Conservation (phyloP, 208 protist species). For the Zelonia costaricensis region DNA sequence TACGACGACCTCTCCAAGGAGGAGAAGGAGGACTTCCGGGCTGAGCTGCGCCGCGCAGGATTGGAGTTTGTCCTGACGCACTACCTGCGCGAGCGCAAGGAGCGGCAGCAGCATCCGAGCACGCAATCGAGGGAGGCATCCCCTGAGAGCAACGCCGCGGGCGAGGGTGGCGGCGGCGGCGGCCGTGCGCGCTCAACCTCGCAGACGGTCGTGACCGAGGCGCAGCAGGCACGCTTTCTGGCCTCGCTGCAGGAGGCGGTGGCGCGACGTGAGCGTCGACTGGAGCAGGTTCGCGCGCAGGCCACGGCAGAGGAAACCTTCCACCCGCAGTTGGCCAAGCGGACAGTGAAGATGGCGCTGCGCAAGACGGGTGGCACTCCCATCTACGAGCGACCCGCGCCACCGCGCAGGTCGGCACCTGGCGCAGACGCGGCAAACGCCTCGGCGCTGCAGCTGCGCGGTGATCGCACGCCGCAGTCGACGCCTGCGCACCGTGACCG, state of each 20-base stretch:
- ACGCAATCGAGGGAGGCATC: not conserved
- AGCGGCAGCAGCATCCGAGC: not conserved
- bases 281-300: conserved; percentile 20
- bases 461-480: not conserved
- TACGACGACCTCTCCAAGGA: conserved; percentile 44
- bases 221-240: conserved; percentile 22
- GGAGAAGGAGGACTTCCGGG: conserved; percentile 35
- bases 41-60: conserved; percentile 29
- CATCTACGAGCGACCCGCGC: conserved; percentile 39
- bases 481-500: not conserved
- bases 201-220: not conserved
- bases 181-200: not conserved
- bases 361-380: conserved; percentile 33
- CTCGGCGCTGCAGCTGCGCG: not conserved
- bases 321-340: conserved; percentile 30
- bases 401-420: not conserved
- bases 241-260: conserved; percentile 31
- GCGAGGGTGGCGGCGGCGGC: not conserved
- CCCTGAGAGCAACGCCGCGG: not conserved
- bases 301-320: conserved; percentile 38
- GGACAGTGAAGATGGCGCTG: conserved; percentile 28
- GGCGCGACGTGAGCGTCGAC: conserved; percentile 20
- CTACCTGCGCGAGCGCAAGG: conserved; percentile 22
- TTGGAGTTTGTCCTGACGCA: conserved; percentile 43
- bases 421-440: too few species aligned